phyloP scores from a whole-genome alignment of 768 basidiomycete species.

The Pisolithus tinctorius region DNA sequence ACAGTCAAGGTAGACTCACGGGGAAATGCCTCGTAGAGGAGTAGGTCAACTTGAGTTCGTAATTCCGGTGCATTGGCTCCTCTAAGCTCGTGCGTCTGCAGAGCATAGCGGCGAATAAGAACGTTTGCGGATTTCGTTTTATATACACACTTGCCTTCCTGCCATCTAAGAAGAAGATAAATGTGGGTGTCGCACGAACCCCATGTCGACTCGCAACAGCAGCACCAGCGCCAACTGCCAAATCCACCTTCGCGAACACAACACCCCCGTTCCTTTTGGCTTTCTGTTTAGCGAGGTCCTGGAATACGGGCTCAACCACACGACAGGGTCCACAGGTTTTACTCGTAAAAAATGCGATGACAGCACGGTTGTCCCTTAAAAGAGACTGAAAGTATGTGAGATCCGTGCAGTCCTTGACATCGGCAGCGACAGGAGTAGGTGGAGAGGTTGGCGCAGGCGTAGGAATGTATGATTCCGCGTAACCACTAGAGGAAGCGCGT shows the following conservation, averaged over 20 bases:
- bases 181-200: constrained; percentile 79
- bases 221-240: constrained; percentile 58
- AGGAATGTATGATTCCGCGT: constrained; percentile 9
- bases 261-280: constrained; percentile 40
- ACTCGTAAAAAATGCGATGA: constrained; percentile 78
- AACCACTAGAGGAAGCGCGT: constrained; percentile 34
- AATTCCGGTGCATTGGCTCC: constrained; percentile 68
- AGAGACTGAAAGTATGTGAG: constrained; percentile 63
- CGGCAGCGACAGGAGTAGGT: constrained; percentile 29
- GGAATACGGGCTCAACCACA: constrained; percentile 80
- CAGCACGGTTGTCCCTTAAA: constrained; percentile 59
- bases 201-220: constrained; percentile 56
- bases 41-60: constrained; percentile 62
- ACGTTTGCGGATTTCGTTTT: not conserved
- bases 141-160: constrained; percentile 45
- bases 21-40: constrained; percentile 73
- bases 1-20: constrained; percentile 41
- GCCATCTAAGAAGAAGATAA: constrained; percentile 79
- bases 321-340: constrained; percentile 72
- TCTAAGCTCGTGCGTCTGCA: constrained; percentile 60
- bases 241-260: constrained; percentile 82
- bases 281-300: constrained; percentile 65
- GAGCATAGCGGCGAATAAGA: not conserved
- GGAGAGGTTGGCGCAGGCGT: constrained; percentile 14
- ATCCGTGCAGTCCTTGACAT: constrained; percentile 65